Evolutionary conservation across 352 stramenopile species (phyloP).

Genomic region (Pythium aristosporum): DNA sequence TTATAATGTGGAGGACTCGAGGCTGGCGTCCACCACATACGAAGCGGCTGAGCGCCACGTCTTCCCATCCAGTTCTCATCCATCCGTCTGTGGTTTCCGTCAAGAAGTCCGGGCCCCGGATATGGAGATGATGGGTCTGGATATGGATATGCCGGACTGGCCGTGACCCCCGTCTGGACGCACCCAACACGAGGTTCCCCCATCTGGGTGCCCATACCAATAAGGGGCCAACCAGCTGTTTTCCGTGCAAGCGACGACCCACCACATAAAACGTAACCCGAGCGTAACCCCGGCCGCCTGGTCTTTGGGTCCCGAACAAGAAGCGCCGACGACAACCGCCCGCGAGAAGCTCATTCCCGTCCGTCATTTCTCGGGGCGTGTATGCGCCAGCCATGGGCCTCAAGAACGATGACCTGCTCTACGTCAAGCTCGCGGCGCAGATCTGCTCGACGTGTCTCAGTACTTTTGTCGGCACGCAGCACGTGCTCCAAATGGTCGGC

Average conservation of each 20-base stretch:
- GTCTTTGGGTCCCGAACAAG: not conserved
- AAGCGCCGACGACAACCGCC: not conserved
- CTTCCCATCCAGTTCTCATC: too few relatives aligned
- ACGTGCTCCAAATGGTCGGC: constrained; percentile 53
- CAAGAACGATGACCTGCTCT: constrained; percentile 33
- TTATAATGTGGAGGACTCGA: too few relatives aligned
- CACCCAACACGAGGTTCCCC: not conserved
- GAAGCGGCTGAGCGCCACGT: not conserved
- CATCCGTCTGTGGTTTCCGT: too few relatives aligned
- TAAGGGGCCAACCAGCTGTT: not conserved
- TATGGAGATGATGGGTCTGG: too few relatives aligned
- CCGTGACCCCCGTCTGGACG: not conserved
- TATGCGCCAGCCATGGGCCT: constrained; percentile 10
- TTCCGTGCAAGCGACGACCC: not conserved
- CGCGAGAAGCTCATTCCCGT: not conserved
- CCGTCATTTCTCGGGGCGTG: not conserved
- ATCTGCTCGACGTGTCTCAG: constrained; percentile 65
- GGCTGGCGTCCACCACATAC: too few relatives aligned
- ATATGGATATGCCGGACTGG: too few relatives aligned
- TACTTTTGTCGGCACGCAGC: constrained; percentile 62
- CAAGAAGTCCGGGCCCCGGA: too few relatives aligned
- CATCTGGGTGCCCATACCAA: constrained; percentile 4
- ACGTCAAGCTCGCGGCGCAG: constrained; percentile 66
- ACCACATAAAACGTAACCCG: too few relatives aligned
- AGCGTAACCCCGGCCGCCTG: not conserved